Evolutionary conservation across 495 filamentous ascomycete species (phyloP), one percentile per base, ranked within the genome.

Genomic region (Penicillium tannophilum): DNA sequence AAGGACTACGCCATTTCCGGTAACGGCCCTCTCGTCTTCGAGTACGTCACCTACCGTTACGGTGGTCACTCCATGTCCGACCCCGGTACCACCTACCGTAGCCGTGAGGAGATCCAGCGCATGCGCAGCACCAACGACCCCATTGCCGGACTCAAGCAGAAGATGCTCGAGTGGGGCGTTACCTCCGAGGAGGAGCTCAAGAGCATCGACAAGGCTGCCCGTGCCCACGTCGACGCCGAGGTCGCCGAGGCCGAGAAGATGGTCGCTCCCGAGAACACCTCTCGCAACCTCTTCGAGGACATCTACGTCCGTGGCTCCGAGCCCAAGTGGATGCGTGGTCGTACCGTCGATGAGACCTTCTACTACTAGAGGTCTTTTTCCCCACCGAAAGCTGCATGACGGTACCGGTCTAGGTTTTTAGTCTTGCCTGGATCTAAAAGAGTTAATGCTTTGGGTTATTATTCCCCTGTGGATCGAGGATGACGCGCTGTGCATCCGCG

Each of bases 61-160:
- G 94, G 94, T 71, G 94, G 94, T 48, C 94, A 98, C 87, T 95
- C 90, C 73, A 98, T 98, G 94, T 96, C 91, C 72, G 94, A 98
- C 76, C 94, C 94, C 56, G 94, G 94, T 74, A 98, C 94, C 71
- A 98, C 94, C 63, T 98, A 98, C 86, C 90, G 94, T 69, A 97
- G 92, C 66, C 93, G 94, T 75, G 94, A 98, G 80, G 94, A 98
- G 80, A 96, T 98, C 72, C 93, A 97, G 82, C 91, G 92, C 78
- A 98, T 98, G 94, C 90, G 94, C 68, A 92, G 88, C 66, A 98
- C 95, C 76, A 88, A 98, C 78, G 94, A 98, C 81, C 92, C 94
- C 64, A 98, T 98, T 69, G 92, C 93, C 65, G 94, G 94, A 43
- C 87, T 98, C 54, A 98, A 97, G 85, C 90, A 93, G 81, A 96